Evolutionary conservation across 305 asterid genomes (phyloP), one percentile per base, ranked within the genome.

Genomic region (Salvia sclarea): DNA sequence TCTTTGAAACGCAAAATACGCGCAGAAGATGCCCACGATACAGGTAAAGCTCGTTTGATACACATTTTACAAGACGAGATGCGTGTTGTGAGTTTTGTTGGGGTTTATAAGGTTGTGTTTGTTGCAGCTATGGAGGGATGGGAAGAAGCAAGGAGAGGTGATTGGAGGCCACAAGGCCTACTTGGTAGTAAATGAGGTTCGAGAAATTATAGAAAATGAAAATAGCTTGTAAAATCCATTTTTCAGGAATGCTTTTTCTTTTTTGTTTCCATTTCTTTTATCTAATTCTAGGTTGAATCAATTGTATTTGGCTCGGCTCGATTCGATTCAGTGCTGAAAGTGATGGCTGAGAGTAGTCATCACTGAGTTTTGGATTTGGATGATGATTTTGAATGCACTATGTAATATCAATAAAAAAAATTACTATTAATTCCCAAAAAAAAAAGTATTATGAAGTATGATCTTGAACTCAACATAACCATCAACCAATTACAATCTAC

Each of bases 21-120:
- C 60, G 76, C 93, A 92, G 98, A 92, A 90, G 91, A 92, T 92
- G 98, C 98, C 97, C 3, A 84, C 97, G 13, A 80, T 92, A 74
- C 97, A 90, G 98, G 97, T 92, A 85, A 76, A 58, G 30, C 64
- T 33, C 30, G 20, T 41, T 16, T 35, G 59, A 35, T 14, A 21
- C 37, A 11, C 24, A 37, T 48, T 8, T 6, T 20, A 21, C 58
- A 20, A 20, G 17, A 56, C 49, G 13, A 58, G 1, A 4, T n/a
- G n/a, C 12, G 6, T 16, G 33, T 8, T 16, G 6, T 38, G 30
- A 22, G 8, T 25, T 25, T 24, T 24, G 11, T 24, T 12, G 2
- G 38, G 17, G 17, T 40, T 50, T 62, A 2, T 7, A 14, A 17
- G 2, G 33, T 4, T 25, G 2, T 25, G 4, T 25, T 25, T 2